Conservation (phyloP, 176 grass and related monocot species). For the Eleusine indica region DNA sequence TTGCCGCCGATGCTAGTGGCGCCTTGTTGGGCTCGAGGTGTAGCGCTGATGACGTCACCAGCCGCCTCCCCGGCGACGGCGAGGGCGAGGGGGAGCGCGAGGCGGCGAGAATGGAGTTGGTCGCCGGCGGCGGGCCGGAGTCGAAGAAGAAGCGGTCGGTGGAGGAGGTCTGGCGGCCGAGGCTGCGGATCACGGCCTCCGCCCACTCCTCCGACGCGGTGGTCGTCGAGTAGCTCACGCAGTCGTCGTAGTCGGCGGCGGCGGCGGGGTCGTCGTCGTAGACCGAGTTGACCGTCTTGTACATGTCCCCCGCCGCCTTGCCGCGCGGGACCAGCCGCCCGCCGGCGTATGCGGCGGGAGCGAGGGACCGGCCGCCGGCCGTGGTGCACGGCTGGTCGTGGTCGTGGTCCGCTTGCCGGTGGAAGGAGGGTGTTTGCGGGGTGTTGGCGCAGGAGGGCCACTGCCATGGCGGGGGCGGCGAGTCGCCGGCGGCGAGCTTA, state of each 20-base stretch:
- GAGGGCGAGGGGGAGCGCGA: slow-evolving; percentile 24
- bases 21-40: not conserved
- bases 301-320: slow-evolving; percentile 40
- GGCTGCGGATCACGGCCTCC: slow-evolving; percentile 56
- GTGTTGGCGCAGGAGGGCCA: slow-evolving; percentile 59
- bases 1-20: not conserved
- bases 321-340: slow-evolving; percentile 23
- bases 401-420: slow-evolving; percentile 12
- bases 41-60: not conserved
- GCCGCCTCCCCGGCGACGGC: not conserved
- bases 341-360: not conserved
- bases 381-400: slow-evolving; percentile 21
- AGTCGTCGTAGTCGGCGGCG: not conserved
- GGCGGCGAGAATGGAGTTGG: slow-evolving; percentile 69
- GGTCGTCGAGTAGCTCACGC: slow-evolving; percentile 27
- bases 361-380: not conserved
- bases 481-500: not conserved
- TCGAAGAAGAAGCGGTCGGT: slow-evolving; percentile 74
- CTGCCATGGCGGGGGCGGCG: slow-evolving; percentile 42
- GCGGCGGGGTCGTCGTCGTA: slow-evolving; percentile 51
- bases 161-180: slow-evolving; percentile 26
- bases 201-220: slow-evolving; percentile 45
- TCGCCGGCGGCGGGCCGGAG: slow-evolving; percentile 45
- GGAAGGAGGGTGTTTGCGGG: slow-evolving; percentile 72
- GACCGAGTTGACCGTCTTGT: slow-evolving; percentile 65